phyloP scores from a whole-genome alignment of 768 basidiomycete species.

The Termitomyces sp. region DNA sequence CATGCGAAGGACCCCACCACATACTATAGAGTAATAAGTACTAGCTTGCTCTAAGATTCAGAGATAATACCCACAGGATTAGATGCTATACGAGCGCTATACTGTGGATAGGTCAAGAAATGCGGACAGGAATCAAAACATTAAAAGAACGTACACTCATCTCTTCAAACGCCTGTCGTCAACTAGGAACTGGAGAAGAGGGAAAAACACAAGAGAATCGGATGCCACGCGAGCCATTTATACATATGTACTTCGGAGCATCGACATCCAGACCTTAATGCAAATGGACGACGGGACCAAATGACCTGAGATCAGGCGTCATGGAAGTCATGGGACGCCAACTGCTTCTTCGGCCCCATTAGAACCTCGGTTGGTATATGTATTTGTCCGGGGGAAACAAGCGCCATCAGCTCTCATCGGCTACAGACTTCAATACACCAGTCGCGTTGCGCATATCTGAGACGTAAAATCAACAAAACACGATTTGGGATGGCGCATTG shows the following conservation, averaged over 20 bases:
- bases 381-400: conserved; percentile 1
- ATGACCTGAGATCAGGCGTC: background rate
- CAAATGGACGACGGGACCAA: background rate
- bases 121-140: background rate
- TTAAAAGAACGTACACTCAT: conserved; percentile 18
- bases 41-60: background rate
- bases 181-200: background rate
- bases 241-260: conserved; percentile 2
- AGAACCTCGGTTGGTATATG: background rate
- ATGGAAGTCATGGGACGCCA: background rate
- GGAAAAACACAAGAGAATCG: background rate
- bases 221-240: conserved; percentile 3
- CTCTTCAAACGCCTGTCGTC: conserved; percentile 4
- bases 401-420: background rate
- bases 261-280: background rate
- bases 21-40: conserved; percentile 42
- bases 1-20: conserved; percentile 80
- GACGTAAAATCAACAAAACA: background rate
- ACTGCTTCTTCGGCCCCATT: conserved; percentile 8
- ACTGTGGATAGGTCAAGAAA: conserved; percentile 30
- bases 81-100: conserved; percentile 52
- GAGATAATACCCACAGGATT: conserved; percentile 44
- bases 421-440: background rate
- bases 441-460: background rate
- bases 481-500: background rate